Percentiles rank a stretch among this genome's conserved stretches.
Evolutionary conservation across 768 basidiomycete genomes (phyloP).

Genomic region (Leccinum incarnatum): DNA sequence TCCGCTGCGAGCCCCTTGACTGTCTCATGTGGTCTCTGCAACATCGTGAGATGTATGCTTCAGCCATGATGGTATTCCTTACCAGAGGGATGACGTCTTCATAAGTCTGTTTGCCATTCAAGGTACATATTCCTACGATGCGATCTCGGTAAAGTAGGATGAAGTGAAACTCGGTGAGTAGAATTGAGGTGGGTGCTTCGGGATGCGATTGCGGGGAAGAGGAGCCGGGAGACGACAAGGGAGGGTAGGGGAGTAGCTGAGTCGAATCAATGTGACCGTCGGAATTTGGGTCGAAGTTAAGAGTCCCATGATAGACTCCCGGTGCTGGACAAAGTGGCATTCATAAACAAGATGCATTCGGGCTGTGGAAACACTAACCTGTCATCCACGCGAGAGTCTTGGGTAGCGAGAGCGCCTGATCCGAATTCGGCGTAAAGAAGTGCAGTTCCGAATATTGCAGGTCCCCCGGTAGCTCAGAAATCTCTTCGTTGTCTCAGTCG

Average conservation of each 20-base stretch:
- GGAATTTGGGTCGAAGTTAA: conserved; percentile 65
- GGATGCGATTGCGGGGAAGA: conserved; percentile 15
- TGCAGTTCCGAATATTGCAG: conserved; percentile 74
- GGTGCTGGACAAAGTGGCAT: conserved; percentile 47
- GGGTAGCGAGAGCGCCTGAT: conserved; percentile 67
- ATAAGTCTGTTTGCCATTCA: conserved; percentile 80
- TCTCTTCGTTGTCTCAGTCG: conserved; percentile 53
- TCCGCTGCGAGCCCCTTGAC: conserved; percentile 79
- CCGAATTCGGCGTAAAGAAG: conserved; percentile 70
- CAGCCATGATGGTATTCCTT: conserved; percentile 23
- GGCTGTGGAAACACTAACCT: conserved; percentile 42
- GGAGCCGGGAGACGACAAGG: conserved; percentile 30
- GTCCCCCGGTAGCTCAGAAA: conserved; percentile 85
- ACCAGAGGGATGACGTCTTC: conserved; percentile 84
- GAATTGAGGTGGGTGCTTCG: conserved; percentile 69
- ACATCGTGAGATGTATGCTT: conserved; percentile 5
- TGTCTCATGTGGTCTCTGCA: conserved; percentile 70
- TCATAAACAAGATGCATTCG: conserved; percentile 3
- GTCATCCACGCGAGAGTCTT: conserved; percentile 89
- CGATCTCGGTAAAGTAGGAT: conserved; percentile 79
- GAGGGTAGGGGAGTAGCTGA: conserved; percentile 76
- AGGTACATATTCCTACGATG: conserved; percentile 70
- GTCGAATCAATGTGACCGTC: conserved; percentile 78
- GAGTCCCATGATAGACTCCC: conserved; percentile 82
- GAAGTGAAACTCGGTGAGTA: conserved; percentile 91